phyloP scores from a whole-genome alignment of 2,329 filamentous ascomycete genomes.

The Harringtonia lauricola region DNA sequence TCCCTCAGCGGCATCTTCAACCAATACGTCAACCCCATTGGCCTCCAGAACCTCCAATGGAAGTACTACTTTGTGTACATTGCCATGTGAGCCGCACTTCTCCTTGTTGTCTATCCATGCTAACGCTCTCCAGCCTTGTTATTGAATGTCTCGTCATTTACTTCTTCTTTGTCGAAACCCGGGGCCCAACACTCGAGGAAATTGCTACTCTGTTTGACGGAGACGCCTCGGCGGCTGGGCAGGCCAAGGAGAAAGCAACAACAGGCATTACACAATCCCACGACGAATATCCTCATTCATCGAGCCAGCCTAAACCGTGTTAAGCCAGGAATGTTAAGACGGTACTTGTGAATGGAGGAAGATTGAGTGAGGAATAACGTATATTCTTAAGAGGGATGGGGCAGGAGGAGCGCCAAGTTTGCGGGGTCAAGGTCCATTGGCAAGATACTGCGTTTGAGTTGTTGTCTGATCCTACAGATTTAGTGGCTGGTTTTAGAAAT shows the following conservation, averaged over 20 bases:
- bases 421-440: no score
- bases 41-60: conserved; percentile 22
- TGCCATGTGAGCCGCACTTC: conserved; percentile 14
- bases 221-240: conserved; percentile 17
- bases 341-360: no score
- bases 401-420: no score
- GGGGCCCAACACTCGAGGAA: conserved; percentile 10
- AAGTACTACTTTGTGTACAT: conserved; percentile 26
- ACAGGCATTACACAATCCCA: no score
- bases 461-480: no score
- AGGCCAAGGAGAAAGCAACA: not conserved
- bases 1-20: conserved; percentile 21
- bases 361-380: no score
- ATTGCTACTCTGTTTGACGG: conserved; percentile 9
- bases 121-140: not conserved
- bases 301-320: no score
- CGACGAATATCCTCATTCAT: no score
- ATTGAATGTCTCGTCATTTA: conserved; percentile 16
- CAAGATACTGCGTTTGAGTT: no score
- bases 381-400: no score
- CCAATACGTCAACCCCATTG: conserved; percentile 28
- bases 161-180: conserved; percentile 19
- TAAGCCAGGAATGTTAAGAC: no score
- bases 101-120: not conserved
- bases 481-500: no score